Conservation (phyloP, 345 rosid genomes). For the Orychophragmus violaceus region DNA sequence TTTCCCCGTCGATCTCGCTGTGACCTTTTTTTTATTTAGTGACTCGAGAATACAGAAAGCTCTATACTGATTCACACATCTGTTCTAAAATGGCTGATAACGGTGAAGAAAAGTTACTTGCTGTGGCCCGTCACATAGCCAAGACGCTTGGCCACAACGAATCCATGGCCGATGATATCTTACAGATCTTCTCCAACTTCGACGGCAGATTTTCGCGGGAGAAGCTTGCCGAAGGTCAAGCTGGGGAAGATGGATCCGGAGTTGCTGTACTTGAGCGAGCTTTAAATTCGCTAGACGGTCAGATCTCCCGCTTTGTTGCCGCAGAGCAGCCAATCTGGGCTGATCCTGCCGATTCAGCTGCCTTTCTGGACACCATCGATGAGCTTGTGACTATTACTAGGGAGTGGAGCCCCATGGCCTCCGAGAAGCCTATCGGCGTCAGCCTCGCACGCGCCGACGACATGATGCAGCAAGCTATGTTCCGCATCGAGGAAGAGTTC, state of each 20-base stretch:
- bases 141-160: constrained; percentile 80
- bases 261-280: constrained; percentile 46
- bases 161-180: constrained; percentile 73
- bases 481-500: constrained; percentile 71
- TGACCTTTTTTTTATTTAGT: no score
- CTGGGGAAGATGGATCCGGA: constrained; percentile 37
- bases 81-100: constrained; percentile 37
- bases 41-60: not conserved
- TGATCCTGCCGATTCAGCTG: constrained; percentile 63
- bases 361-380: constrained; percentile 73
- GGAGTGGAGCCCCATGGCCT: constrained; percentile 49
- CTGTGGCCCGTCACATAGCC: constrained; percentile 90
- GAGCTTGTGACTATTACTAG: constrained; percentile 44
- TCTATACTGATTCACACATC: constrained; percentile 8
- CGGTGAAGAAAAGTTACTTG: constrained; percentile 90
- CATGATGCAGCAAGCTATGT: constrained; percentile 74
- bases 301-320: constrained; percentile 65
- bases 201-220: constrained; percentile 90
- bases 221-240: constrained; percentile 41
- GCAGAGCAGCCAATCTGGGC: constrained; percentile 75
- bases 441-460: constrained; percentile 70
- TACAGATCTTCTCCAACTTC: constrained; percentile 85
- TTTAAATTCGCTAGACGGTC: constrained; percentile 51
- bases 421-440: constrained; percentile 43
- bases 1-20: constrained; percentile 17